phyloP scores from a whole-genome alignment of 139 green algal species.

The Asterochloris sp. region DNA sequence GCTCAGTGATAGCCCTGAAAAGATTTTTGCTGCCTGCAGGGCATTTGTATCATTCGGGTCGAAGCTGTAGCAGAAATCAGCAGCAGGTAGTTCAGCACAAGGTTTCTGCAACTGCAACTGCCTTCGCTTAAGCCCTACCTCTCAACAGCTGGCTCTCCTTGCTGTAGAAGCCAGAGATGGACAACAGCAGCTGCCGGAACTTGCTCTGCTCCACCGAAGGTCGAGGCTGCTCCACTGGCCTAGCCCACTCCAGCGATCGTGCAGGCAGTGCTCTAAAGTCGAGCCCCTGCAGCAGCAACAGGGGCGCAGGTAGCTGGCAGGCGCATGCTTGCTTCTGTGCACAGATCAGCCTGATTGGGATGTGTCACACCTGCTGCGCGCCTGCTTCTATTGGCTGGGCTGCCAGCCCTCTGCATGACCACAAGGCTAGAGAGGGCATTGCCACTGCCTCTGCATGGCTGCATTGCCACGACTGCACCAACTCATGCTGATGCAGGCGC shows the following conservation, averaged over 20 bases:
- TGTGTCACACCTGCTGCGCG: too few species aligned
- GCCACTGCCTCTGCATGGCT: too few species aligned
- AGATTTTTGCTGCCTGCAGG: constrained; percentile 16
- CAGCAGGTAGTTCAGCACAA: background rate
- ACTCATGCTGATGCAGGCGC: too few species aligned
- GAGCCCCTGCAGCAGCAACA: background rate
- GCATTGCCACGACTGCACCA: too few species aligned
- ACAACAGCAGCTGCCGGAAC: constrained; percentile 26
- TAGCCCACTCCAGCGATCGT: constrained; percentile 19
- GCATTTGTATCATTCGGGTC: background rate
- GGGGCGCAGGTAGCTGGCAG: background rate
- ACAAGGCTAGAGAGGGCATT: too few species aligned
- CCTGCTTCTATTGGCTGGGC: too few species aligned
- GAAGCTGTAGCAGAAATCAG: background rate
- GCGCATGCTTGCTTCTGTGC: too few species aligned
- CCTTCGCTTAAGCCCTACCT: background rate
- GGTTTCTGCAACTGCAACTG: background rate
- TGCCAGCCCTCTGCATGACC: too few species aligned
- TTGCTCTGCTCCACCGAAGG: constrained; percentile 12
- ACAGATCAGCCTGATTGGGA: too few species aligned
- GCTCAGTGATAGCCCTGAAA: constrained; percentile 12
- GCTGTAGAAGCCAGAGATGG: constrained; percentile 43
- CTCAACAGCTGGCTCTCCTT: constrained; percentile 35
- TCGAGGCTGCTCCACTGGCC: constrained; percentile 3
- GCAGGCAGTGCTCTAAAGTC: background rate